Conservation (phyloP, 805 yeast genomes). For the Torulaspora gathmanii region DNA sequence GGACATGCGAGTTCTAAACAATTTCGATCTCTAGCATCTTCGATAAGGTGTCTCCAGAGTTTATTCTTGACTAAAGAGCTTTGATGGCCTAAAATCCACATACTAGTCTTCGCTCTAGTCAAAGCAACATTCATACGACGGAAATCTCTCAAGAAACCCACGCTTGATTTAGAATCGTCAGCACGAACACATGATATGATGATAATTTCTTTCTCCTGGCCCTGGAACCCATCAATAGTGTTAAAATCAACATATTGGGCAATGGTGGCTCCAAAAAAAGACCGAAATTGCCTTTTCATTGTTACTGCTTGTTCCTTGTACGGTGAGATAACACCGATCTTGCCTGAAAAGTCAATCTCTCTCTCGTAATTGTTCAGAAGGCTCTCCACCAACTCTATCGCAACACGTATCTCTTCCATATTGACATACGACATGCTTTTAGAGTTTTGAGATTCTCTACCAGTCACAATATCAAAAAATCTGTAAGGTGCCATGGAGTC, state of each 20-base stretch:
- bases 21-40: conserved; percentile 55
- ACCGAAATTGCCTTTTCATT: conserved; percentile 52
- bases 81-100: conserved; percentile 87
- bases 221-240: conserved; percentile 97
- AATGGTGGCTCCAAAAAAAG: conserved; percentile 59
- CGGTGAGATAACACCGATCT: conserved; percentile 89
- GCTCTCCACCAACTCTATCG: conserved; percentile 58
- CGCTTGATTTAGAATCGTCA: conserved; percentile 47
- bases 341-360: conserved; percentile 51
- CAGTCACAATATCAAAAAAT: conserved; percentile 65
- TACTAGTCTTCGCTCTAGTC: conserved; percentile 85
- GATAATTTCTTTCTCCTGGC: conserved; percentile 93
- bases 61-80: conserved; percentile 58
- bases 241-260: conserved; percentile 73
- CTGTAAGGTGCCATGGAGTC: conserved; percentile 64
- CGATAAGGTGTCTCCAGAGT: conserved; percentile 68
- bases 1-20: conserved; percentile 28
- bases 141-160: conserved; percentile 86
- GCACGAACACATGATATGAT: conserved; percentile 96
- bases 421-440: conserved; percentile 70
- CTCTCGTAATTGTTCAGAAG: conserved; percentile 48
- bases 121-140: conserved; percentile 97
- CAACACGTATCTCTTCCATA: conserved; percentile 63
- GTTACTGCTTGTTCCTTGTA: conserved; percentile 79
- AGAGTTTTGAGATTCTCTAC: conserved; percentile 60